Evolutionary conservation across 345 rosid species (phyloP).

Genomic region (Triadica sebifera): DNA sequence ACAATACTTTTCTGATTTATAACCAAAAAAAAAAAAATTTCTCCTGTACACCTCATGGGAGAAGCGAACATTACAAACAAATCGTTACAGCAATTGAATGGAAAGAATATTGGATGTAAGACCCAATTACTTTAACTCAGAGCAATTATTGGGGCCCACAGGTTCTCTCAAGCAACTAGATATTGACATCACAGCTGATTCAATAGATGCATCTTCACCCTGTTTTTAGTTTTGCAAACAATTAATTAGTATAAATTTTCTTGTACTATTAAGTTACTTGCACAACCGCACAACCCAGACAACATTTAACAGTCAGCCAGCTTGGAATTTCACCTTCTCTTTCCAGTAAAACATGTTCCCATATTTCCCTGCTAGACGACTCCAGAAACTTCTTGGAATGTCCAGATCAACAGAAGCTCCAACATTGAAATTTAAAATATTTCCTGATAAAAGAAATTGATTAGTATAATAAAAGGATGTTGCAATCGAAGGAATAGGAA

Average conservation of each 20-base stretch:
- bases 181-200: slow-evolving; percentile 89
- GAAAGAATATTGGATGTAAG: slow-evolving; percentile 6
- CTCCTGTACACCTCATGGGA: background rate
- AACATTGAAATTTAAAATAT: slow-evolving; percentile 77
- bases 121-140: slow-evolving; percentile 51
- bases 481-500: slow-evolving; percentile 2
- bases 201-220: slow-evolving; percentile 92
- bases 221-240: slow-evolving; percentile 29
- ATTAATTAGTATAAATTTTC: background rate
- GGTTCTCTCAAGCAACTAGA: slow-evolving; percentile 83
- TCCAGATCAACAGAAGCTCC: slow-evolving; percentile 79
- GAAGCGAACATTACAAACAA: background rate
- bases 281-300: background rate
- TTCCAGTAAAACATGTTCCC: slow-evolving; percentile 81
- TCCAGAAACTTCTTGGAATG: slow-evolving; percentile 88
- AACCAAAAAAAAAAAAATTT: background rate
- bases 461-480: slow-evolving; percentile 12
- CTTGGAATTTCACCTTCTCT: slow-evolving; percentile 51
- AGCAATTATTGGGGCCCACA: slow-evolving; percentile 68
- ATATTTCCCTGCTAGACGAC: slow-evolving; percentile 63
- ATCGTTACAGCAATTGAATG: background rate
- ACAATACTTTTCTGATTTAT: background rate
- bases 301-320: background rate
- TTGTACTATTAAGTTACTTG: background rate
- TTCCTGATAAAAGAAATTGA: slow-evolving; percentile 44